Conservation (phyloP, 176 grass and related monocot species). For the Aegilops longissima region DNA sequence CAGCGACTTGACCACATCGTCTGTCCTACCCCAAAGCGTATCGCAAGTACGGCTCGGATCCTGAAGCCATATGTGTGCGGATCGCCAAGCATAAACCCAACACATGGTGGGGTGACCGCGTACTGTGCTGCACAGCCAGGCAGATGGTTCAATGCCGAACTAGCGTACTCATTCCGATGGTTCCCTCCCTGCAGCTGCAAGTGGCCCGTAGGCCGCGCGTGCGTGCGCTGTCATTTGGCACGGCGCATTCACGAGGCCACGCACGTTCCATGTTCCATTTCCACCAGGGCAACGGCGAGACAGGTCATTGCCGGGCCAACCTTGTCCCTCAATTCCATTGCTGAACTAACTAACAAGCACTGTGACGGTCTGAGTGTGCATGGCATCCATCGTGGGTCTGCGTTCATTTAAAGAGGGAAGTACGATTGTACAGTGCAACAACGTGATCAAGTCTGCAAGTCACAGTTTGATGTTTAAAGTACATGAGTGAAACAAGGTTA, state of each 20-base stretch:
- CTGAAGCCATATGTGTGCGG: too few species aligned
- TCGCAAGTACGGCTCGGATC: not conserved
- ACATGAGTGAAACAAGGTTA: not conserved
- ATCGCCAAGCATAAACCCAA: not conserved
- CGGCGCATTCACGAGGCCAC: conserved; percentile 27
- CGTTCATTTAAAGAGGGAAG: not conserved
- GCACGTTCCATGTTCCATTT: conserved; percentile 15
- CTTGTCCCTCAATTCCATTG: not conserved
- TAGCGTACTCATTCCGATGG: not conserved
- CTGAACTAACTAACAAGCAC: not conserved
- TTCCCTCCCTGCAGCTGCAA: not conserved
- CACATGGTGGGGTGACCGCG: not conserved
- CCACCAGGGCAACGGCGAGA: not conserved
- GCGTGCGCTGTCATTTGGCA: conserved; percentile 35
- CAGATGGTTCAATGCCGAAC: not conserved
- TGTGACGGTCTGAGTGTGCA: not conserved
- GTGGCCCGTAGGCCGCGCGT: too few species aligned
- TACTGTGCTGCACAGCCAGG: not conserved
- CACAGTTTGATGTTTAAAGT: not conserved
- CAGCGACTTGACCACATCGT: too few species aligned
- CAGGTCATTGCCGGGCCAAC: not conserved
- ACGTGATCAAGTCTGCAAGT: not conserved
- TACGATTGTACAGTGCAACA: not conserved
- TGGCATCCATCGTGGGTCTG: not conserved
- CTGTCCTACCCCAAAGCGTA: not conserved